phyloP scores from a whole-genome alignment of 768 basidiomycete species.

The Mycena vulgaris region DNA sequence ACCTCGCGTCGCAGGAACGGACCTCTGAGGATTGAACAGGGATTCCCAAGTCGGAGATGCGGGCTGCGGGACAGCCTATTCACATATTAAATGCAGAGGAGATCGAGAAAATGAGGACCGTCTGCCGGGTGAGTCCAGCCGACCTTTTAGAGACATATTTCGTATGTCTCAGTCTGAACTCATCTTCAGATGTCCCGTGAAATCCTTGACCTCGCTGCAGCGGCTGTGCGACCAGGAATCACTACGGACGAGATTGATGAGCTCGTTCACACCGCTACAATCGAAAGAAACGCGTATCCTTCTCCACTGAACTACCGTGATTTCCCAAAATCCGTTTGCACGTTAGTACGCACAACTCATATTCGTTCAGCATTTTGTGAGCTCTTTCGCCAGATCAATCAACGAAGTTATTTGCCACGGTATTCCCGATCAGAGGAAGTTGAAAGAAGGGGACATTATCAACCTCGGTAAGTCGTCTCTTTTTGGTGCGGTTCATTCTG shows the following conservation, averaged over 20 bases:
- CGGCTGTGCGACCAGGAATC: constrained; percentile 89
- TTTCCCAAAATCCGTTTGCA: constrained; percentile 98
- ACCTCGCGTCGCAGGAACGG: constrained; percentile 28
- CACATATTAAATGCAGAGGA: constrained; percentile 79
- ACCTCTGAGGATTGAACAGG: constrained; percentile 57
- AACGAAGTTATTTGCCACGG: constrained; percentile 99
- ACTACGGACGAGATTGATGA: constrained; percentile 97
- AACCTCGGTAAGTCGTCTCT: constrained; percentile 79
- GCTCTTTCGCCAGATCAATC: constrained; percentile 70
- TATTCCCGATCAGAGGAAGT: constrained; percentile 88
- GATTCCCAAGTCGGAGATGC: constrained; percentile 71
- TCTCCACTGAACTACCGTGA: constrained; percentile 92
- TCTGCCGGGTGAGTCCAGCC: constrained; percentile 78
- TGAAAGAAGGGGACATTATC: constrained; percentile 95
- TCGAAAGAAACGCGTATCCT: constrained; percentile 94
- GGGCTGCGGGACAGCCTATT: constrained; percentile 71
- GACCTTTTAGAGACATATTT: not conserved
- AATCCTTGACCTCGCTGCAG: constrained; percentile 93
- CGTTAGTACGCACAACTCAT: constrained; percentile 64
- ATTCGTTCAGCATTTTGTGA: constrained; percentile 7
- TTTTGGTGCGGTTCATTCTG: constrained; percentile 27
- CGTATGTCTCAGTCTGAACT: constrained; percentile 5
- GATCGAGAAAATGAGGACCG: constrained; percentile 91
- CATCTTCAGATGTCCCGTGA: constrained; percentile 83
- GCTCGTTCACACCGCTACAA: constrained; percentile 92